Conservation (phyloP, 1,284 basidiomycete species). For the Sutorius eximius region DNA sequence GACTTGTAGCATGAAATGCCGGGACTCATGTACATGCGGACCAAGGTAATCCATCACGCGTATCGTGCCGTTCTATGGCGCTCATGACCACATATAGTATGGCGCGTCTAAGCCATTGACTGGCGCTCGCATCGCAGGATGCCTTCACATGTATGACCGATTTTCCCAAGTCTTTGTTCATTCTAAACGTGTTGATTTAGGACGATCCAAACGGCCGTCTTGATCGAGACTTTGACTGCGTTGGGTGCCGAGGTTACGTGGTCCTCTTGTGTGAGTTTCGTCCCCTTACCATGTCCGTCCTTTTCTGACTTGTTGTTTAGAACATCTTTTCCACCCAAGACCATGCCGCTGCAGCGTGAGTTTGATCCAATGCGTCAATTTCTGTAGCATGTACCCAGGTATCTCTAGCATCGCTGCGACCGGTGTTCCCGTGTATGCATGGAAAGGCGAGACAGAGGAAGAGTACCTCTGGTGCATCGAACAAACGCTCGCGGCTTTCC, state of each 20-base stretch:
- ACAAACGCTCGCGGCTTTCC: slow-evolving; percentile 87
- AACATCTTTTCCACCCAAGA: slow-evolving; percentile 99
- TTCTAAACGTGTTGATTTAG: slow-evolving; percentile 38
- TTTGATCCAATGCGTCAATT: slow-evolving; percentile 20
- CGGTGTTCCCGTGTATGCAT: slow-evolving; percentile 97
- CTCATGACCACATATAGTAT: slow-evolving; percentile 54
- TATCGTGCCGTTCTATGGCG: neutral
- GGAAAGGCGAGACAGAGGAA: slow-evolving; percentile 99
- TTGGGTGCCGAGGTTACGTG: slow-evolving; percentile 98
- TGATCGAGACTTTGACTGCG: slow-evolving; percentile 93
- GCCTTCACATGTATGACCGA: slow-evolving; percentile 84
- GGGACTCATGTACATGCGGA: slow-evolving; percentile 88
- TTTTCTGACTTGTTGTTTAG: slow-evolving; percentile 39
- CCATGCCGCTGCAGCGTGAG: slow-evolving; percentile 94
- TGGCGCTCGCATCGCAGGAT: slow-evolving; percentile 96
- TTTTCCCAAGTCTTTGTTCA: neutral
- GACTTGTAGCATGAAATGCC: slow-evolving; percentile 80
- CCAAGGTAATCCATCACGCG: slow-evolving; percentile 56
- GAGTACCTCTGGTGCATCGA: slow-evolving; percentile 99
- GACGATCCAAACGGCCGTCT: slow-evolving; percentile 96
- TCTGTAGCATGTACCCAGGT: slow-evolving; percentile 1
- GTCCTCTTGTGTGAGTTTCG: slow-evolving; percentile 87
- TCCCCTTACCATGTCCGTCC: slow-evolving; percentile 3
- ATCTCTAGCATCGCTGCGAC: slow-evolving; percentile 85
- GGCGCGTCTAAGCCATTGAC: slow-evolving; percentile 82